Conservation (phyloP, 345 rosid species). For the Toxicodendron radicans region DNA sequence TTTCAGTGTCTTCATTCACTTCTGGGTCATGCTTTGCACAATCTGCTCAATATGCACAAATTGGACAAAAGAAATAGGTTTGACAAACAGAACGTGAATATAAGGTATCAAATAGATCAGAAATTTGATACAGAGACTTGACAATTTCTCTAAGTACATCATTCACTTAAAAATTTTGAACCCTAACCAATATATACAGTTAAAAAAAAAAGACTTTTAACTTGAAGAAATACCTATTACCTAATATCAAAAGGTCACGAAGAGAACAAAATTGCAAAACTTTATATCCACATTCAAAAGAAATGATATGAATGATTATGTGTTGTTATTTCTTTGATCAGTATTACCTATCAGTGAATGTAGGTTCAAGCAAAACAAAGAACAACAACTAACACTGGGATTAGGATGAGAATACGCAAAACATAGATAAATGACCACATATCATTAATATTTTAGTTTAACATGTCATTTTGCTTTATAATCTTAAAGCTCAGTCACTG, state of each 20-base stretch:
- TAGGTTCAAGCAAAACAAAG: neutral
- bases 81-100: neutral
- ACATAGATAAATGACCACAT: neutral
- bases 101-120: neutral
- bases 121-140: neutral
- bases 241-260: too few species aligned
- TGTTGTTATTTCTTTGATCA: too few species aligned
- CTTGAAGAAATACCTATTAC: too few species aligned
- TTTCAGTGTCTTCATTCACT: constrained; percentile 79
- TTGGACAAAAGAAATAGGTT: neutral
- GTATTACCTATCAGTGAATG: neutral
- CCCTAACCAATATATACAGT: neutral
- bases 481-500: neutral
- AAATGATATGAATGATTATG: neutral
- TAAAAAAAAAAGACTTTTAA: neutral
- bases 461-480: constrained; percentile 1
- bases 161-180: neutral
- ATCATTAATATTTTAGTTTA: neutral
- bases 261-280: neutral
- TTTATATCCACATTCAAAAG: neutral
- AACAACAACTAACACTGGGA: neutral
- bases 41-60: constrained; percentile 38
- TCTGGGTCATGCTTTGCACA: constrained; percentile 85
- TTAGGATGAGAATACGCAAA: neutral
- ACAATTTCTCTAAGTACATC: neutral